Evolutionary conservation across 805 yeast species (phyloP).

Genomic region (Zygosaccharomyces kombuchaensis): DNA sequence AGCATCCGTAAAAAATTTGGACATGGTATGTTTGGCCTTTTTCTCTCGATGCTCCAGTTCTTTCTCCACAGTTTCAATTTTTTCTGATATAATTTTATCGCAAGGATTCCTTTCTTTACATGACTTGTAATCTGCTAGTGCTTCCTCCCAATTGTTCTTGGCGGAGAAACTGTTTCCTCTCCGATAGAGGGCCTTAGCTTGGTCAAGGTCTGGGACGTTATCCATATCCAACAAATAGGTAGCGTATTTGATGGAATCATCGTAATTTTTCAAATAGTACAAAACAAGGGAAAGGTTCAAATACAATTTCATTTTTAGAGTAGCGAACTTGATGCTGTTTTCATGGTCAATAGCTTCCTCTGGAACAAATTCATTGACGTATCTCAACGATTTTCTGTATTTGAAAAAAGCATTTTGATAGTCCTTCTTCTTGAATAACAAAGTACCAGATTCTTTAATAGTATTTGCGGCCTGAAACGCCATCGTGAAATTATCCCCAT

Average conservation of each 20-base stretch:
- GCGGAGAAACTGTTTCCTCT: conserved; percentile 45
- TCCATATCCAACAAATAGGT: conserved; percentile 53
- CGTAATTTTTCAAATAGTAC: conserved; percentile 46
- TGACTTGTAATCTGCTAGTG: conserved; percentile 42
- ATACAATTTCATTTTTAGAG: conserved; percentile 39
- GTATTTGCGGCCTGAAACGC: conserved; percentile 48
- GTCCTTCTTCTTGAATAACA: conserved; percentile 51
- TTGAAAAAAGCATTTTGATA: conserved; percentile 53
- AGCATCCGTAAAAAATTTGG: conserved; percentile 55
- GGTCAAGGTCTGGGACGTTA: conserved; percentile 37
- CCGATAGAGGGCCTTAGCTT: conserved; percentile 57
- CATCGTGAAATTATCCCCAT: conserved; percentile 49
- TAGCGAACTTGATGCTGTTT: conserved; percentile 45
- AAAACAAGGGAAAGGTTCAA: conserved; percentile 55
- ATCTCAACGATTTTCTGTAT: conserved; percentile 61
- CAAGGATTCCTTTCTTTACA: conserved; percentile 45
- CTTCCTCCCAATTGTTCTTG: conserved; percentile 45
- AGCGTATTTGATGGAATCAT: conserved; percentile 50
- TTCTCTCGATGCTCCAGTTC: conserved; percentile 42
- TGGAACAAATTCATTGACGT: conserved; percentile 68
- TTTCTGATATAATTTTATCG: conserved; percentile 48
- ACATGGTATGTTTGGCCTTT: conserved; percentile 49
- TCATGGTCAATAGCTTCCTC: conserved; percentile 59
- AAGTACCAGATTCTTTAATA: conserved; percentile 66
- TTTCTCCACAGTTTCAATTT: conserved; percentile 40